Base-by-base conservation (phyloP, 169 alveolate genomes). In the Plasmodium yoelii region DNA sequence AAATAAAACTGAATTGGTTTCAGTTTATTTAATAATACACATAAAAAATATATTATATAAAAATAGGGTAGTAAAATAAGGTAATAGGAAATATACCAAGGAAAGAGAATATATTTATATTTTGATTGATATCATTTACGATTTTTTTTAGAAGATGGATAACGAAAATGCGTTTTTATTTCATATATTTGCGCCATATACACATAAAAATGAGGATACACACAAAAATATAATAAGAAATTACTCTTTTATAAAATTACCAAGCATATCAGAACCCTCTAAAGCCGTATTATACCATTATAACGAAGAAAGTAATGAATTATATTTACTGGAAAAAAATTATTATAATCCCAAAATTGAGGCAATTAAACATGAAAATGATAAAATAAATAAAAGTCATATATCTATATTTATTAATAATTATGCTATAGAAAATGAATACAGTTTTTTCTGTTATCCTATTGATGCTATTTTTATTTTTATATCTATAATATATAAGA, bases 361-460 rank as follows among this genome's bases (percentile, higher is more conserved):
- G 19, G 28, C 90, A 18, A 19, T 82, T 39, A 51, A 55, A 19
- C 28, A 82, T 68, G 90, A 82, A 26, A 55, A 42, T 34, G 90
- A 82, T 3, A 82, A 82, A 82, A 82, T 82, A 67, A 82, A 82
- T 60, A 82, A 82, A 68, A 82, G 67, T 56, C 56, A 55, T 68
- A 64, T 82, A 12, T 82, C 90, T n/a, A 55, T 82, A 56, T 82
- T 82, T 82, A 47, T 82, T 22, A 82, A 82, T 56, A 82, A 82
- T 46, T 82, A 82, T 47, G 44, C 84, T 53, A 59, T 82, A 71
- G 73, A 82, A 28, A 82, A 82, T 56, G 86, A 65, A 2, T 68
- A 63, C 24, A 49, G 90, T 28, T 82, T 47, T 82, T 65, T 26
- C n/a, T 82, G 90, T 15, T 82, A 68, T 56, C 90, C 90, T 46